phyloP scores from a whole-genome alignment of 441 rosid genomes.

The Adansonia gregorii region DNA sequence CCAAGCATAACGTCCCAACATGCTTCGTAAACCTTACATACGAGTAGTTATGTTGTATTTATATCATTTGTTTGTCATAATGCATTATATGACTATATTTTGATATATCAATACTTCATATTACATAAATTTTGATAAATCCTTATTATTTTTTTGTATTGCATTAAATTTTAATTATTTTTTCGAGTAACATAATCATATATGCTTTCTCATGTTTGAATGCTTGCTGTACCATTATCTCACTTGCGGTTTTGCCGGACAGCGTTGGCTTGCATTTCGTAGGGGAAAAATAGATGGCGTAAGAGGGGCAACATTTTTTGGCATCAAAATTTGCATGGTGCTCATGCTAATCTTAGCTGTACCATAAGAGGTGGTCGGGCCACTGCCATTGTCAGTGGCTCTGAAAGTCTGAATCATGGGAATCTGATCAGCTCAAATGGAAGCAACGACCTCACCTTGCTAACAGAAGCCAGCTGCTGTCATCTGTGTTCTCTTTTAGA shows the following conservation, averaged over 20 bases:
- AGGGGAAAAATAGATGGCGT: constrained; percentile 21
- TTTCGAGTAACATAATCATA: too few relatives aligned
- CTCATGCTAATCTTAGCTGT: constrained; percentile 48
- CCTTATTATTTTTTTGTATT: too few relatives aligned
- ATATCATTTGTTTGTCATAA: too few relatives aligned
- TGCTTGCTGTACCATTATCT: constrained; percentile 46
- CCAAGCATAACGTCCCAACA: constrained; percentile 37
- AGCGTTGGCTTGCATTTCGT: constrained; percentile 26
- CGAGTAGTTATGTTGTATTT: too few relatives aligned
- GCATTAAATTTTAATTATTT: too few relatives aligned
- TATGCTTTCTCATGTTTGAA: constrained; percentile 32
- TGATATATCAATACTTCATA: too few relatives aligned
- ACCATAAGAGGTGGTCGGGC: constrained; percentile 49
- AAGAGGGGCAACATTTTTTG: constrained; percentile 13
- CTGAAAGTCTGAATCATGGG: constrained; percentile 38
- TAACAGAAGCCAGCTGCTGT: not conserved
- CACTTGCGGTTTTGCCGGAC: constrained; percentile 28
- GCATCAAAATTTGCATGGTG: constrained; percentile 29
- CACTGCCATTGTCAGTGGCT: constrained; percentile 30
- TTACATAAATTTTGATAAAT: too few relatives aligned
- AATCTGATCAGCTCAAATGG: constrained; percentile 36
- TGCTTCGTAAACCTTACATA: not conserved
- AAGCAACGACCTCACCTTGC: constrained; percentile 30
- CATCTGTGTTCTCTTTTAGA: constrained; percentile 8
- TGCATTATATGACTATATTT: too few relatives aligned